Conservation (phyloP, 202 grass and related monocot species). For the Schoenoplectus triqueter region DNA sequence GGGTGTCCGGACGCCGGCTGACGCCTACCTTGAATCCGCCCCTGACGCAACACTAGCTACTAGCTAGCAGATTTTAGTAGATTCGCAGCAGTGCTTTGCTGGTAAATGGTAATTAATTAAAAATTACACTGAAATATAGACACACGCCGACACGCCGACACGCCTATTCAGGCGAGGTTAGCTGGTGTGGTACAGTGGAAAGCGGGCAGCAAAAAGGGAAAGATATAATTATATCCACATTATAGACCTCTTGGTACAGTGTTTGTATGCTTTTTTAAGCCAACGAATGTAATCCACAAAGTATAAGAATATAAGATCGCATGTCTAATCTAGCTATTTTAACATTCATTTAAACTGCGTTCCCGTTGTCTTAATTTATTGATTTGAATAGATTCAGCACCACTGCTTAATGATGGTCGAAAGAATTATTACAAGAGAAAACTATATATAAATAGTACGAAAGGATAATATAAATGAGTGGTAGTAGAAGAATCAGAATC, state of each 20-base stretch:
- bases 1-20: too few species aligned
- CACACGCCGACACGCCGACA: background rate
- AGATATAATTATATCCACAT: background rate
- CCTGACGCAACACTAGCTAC: background rate
- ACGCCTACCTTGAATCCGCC: too few species aligned
- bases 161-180: background rate
- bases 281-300: too few species aligned
- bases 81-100: background rate
- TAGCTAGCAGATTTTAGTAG: background rate
- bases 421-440: background rate
- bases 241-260: too few species aligned
- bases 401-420: background rate
- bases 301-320: too few species aligned
- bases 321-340: too few species aligned
- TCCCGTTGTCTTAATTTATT: too few species aligned
- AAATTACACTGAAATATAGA: background rate
- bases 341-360: too few species aligned
- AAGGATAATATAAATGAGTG: background rate
- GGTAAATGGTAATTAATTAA: background rate
- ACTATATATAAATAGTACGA: background rate
- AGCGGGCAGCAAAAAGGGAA: background rate
- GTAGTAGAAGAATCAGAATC: slow-evolving; percentile 18
- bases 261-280: too few species aligned
- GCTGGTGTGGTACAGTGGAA: background rate
- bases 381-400: background rate